Conservation (phyloP, 305 asterid species). For the Fraxinus platypoda region DNA sequence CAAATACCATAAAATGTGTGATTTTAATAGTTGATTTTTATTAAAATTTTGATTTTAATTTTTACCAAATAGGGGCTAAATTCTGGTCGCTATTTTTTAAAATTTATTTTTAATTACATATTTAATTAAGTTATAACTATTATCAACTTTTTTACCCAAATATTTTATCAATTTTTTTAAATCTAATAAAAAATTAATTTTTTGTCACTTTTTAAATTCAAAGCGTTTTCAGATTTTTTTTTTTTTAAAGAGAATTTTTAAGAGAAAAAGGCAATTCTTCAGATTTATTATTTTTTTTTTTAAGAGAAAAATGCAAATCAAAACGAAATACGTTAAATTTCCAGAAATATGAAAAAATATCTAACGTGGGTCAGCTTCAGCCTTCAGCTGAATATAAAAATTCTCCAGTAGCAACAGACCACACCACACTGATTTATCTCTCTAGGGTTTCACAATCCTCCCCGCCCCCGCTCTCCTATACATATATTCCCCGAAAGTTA, state of each 20-base stretch:
- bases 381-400: background rate
- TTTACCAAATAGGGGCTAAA: too few relatives aligned
- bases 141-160: background rate
- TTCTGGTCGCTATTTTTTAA: too few relatives aligned
- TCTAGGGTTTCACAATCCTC: constrained; percentile 26
- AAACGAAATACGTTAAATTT: too few relatives aligned
- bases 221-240: background rate
- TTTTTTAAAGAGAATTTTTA: background rate
- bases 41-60: too few relatives aligned
- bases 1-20: too few relatives aligned
- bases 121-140: too few relatives aligned
- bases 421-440: background rate
- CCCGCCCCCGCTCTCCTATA: background rate
- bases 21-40: too few relatives aligned
- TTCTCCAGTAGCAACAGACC: background rate
- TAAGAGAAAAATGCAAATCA: background rate
- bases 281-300: too few relatives aligned
- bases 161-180: too few relatives aligned
- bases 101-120: too few relatives aligned
- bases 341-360: background rate
- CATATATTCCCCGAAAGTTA: background rate
- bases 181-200: too few relatives aligned
- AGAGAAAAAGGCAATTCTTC: background rate
- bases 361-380: background rate
- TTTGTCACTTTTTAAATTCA: background rate